phyloP scores from a whole-genome alignment of 2,329 filamentous ascomycete genomes.

The Sporothrix brunneoviolacea region DNA sequence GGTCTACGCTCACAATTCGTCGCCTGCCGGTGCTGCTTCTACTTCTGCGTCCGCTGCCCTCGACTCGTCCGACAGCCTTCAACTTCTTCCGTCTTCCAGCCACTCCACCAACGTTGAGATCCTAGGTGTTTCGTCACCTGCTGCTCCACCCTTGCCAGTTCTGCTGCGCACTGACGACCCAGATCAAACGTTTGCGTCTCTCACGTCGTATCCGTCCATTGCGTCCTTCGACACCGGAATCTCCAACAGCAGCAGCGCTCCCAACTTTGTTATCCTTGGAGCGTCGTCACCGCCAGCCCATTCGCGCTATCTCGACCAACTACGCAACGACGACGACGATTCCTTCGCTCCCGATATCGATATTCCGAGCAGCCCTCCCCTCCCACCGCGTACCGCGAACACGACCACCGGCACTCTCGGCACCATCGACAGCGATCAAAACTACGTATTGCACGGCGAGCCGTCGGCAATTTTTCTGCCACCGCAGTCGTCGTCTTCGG shows the following conservation, averaged over 20 bases:
- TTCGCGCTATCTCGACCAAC: conserved; percentile 6
- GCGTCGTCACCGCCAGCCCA: conserved; percentile 28
- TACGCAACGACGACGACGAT: not conserved
- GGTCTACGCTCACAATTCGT: conserved; percentile 43
- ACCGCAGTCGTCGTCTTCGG: conserved; percentile 26
- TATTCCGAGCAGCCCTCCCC: conserved; percentile 13
- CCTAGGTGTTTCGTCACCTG: conserved; percentile 44
- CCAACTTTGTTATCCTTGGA: conserved; percentile 46
- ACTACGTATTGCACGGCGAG: conserved; percentile 48
- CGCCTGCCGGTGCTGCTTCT: conserved; percentile 20
- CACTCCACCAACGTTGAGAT: conserved; percentile 44
- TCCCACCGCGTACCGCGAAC: conserved; percentile 19
- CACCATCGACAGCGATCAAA: conserved; percentile 37
- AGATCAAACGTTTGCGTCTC: conserved; percentile 15
- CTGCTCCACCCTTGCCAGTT: conserved; percentile 29
- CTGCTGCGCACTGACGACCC: conserved; percentile 15
- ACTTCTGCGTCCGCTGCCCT: not conserved
- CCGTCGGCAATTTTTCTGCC: conserved; percentile 23
- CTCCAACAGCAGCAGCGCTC: conserved; percentile 26
- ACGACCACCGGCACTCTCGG: conserved; percentile 26
- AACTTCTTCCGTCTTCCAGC: conserved; percentile 33
- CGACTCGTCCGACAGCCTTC: conserved; percentile 35
- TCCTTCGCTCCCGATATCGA: not conserved
- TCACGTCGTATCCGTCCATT: conserved; percentile 25
- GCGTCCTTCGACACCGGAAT: conserved; percentile 11